phyloP scores from a whole-genome alignment of 176 grass and related monocot genomes.

The Alloteropsis semialata region DNA sequence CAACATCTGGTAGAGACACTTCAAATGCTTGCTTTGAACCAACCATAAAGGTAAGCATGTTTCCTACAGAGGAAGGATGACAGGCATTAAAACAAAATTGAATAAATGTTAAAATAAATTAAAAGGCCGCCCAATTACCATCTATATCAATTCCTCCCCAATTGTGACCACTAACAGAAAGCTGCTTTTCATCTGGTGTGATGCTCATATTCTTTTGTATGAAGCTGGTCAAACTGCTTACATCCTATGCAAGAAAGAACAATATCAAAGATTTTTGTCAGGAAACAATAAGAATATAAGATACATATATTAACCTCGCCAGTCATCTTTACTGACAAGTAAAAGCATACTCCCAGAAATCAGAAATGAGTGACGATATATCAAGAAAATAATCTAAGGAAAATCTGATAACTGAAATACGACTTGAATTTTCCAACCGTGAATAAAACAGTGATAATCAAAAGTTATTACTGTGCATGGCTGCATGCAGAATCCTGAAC shows the following conservation, averaged over 20 bases:
- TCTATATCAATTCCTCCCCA: constrained; percentile 85
- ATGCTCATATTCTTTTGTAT: constrained; percentile 85
- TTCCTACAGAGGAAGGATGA: constrained; percentile 53
- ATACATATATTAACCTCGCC: constrained; percentile 26
- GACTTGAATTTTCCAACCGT: not conserved
- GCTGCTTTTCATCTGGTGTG: constrained; percentile 83
- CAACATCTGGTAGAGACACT: constrained; percentile 84
- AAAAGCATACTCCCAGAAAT: constrained; percentile 7
- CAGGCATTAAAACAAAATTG: not conserved
- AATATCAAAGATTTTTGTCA: constrained; percentile 6
- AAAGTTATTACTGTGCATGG: too few species aligned
- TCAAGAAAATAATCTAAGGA: not conserved
- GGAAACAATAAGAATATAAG: constrained; percentile 6
- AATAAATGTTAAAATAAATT: constrained; percentile 24
- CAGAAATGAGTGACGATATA: not conserved
- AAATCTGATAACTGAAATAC: not conserved
- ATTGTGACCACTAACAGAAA: constrained; percentile 82
- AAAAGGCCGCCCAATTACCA: constrained; percentile 41
- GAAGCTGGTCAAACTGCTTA: constrained; percentile 72
- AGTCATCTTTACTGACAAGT: not conserved
- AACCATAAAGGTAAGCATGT: constrained; percentile 88
- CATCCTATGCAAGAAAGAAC: constrained; percentile 58
- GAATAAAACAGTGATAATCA: not conserved
- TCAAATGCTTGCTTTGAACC: constrained; percentile 96
- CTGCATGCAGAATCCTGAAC: not conserved